Base-by-base conservation (phyloP, 2,329 filamentous ascomycete species). In the Aspergillus sclerotialis region DNA sequence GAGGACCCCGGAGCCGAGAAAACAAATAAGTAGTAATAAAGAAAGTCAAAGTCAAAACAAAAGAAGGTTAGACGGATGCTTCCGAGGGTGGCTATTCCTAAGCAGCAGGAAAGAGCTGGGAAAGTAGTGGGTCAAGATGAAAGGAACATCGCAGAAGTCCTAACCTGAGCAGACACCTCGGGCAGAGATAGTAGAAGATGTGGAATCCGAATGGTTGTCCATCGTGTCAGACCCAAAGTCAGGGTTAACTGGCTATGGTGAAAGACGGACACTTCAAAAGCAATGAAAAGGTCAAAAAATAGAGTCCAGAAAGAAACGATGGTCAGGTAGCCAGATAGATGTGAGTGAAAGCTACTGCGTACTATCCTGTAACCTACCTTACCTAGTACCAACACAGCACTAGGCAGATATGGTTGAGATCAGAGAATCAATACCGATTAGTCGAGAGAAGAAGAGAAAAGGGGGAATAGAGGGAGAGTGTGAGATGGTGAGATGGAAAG, bases 51-150 rank as follows among this genome's bases (percentile, higher is more conserved):
- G 23, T 16, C 13, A 28, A 27, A 19, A 28, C 23, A 9, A 17
- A 14, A 28, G 10, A 28, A 3, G 14, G 35, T 14, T 24, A 30
- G 17, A 24, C 25, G 12, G 5, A 18, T 10, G 18, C 5, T 8
- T n/a, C 14, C 16, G 28, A 26, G 21, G 13, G 17, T n/a, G n/a
- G n/a, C n/a, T n/a, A 23, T 26, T 34, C 53, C 51, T 28, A 48
- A 54, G 50, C 51, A 52, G 46, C 45, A 46, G 36, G 36, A 36
- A 45, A 41, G 48, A 38, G 32, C 33, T 36, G 38, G 46, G 40
- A 35, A 33, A 33, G 35, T 16, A 33, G 35, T 14, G 40, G 43
- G 28, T 36, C 34, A 24, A 9, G n/a, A 24, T 24, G 23, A 24
- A 24, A 9, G 23, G n/a, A 9, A 24, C 8, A 24, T 24, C n/a